phyloP scores from a whole-genome alignment of 805 yeast genomes.

The Candida corydali region DNA sequence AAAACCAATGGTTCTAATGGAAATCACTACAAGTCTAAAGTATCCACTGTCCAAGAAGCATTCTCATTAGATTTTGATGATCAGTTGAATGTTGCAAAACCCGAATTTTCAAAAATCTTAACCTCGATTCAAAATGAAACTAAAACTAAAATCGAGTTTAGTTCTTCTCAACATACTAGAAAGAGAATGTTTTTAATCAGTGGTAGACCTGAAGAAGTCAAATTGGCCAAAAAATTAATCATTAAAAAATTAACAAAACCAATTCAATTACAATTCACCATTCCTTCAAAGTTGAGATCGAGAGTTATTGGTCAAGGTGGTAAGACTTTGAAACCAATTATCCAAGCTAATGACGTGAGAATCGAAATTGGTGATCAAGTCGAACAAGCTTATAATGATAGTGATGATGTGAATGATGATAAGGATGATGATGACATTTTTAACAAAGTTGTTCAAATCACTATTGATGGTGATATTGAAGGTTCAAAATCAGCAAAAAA shows the following conservation, averaged over 20 bases:
- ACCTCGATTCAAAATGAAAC: conserved; percentile 56
- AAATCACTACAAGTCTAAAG: conserved; percentile 29
- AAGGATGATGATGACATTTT: conserved; percentile 56
- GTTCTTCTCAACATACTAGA: conserved; percentile 68
- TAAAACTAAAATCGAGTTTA: conserved; percentile 73
- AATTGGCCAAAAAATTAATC: conserved; percentile 69
- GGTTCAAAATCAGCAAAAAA: conserved; percentile 73
- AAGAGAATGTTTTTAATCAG: conserved; percentile 79
- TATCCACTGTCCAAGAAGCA: conserved; percentile 70
- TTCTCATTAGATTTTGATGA: conserved; percentile 69
- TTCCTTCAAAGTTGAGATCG: conserved; percentile 77
- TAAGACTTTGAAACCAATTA: conserved; percentile 71
- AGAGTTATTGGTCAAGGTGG: conserved; percentile 88
- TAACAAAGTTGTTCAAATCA: conserved; percentile 56
- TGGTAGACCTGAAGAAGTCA: conserved; percentile 67
- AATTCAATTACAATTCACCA: conserved; percentile 50
- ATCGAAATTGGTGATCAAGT: conserved; percentile 58
- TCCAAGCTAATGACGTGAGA: conserved; percentile 60
- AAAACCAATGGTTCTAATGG: conserved; percentile 7
- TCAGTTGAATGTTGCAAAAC: conserved; percentile 57
- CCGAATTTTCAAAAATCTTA: conserved; percentile 67
- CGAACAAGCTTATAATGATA: conserved; percentile 20
- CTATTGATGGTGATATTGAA: conserved; percentile 79
- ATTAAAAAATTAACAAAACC: conserved; percentile 77
- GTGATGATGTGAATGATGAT: conserved; percentile 19